Percentiles rank a stretch among this genome's conserved stretches.
phyloP scores from a whole-genome alignment of 2,329 filamentous ascomycete species.

The Trichoderma afroharzianum region DNA sequence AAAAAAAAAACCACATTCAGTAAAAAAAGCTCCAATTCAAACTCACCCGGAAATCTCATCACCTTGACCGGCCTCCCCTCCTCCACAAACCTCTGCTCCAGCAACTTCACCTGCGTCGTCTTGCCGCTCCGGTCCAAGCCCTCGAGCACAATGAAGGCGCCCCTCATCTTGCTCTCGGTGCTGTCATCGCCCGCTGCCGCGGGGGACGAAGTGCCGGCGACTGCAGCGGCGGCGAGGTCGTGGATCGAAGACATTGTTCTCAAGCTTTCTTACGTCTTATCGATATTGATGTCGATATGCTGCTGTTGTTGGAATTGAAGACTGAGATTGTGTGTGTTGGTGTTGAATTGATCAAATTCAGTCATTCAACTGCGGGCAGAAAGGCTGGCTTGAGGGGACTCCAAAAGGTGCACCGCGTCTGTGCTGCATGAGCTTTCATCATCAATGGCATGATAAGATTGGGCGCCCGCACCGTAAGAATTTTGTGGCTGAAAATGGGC shows the following conservation, averaged over 20 bases:
- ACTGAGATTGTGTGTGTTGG: neutral
- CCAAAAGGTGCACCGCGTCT: neutral
- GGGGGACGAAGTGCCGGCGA: conserved; percentile 35
- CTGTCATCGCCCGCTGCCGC: conserved; percentile 2
- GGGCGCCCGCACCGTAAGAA: conserved; percentile 1
- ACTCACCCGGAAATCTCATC: conserved; percentile 57
- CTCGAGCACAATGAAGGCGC: conserved; percentile 79
- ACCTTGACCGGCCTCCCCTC: conserved; percentile 48
- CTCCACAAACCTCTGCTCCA: conserved; percentile 54
- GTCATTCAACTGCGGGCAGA: neutral
- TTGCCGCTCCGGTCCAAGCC: conserved; percentile 89
- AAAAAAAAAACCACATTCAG: no score
- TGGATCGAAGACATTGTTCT: conserved; percentile 46
- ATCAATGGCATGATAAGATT: conserved; percentile 1
- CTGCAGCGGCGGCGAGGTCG: conserved; percentile 47
- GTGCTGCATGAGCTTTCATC: conserved; percentile 6
- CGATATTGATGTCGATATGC: neutral
- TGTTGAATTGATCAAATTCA: neutral
- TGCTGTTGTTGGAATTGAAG: neutral
- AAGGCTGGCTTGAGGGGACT: neutral
- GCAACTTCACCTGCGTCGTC: conserved; percentile 77
- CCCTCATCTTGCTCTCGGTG: conserved; percentile 36
- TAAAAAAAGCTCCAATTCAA: neutral
- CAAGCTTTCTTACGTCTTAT: no score
- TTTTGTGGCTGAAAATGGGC: conserved; percentile 1